A percentile compares a stretch with the other conserved stretches of the same genome.
Evolutionary conservation across 2,329 filamentous ascomycete species (phyloP).

Genomic region (Neocatenulostroma microsporum): DNA sequence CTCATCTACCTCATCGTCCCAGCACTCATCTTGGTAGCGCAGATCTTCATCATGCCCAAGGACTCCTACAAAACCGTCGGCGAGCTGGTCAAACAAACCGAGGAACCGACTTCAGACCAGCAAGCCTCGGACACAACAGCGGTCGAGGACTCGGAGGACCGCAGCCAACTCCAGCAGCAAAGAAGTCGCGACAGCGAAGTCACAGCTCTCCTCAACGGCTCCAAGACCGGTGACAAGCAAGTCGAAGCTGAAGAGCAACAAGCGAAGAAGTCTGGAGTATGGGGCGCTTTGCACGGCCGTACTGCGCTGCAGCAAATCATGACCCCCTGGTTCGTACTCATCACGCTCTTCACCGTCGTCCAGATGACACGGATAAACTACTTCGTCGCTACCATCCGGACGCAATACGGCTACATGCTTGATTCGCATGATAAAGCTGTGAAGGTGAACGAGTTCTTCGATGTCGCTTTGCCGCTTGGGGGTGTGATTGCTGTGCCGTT

Average conservation of each 20-base stretch:
- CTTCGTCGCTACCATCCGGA: slow-evolving; percentile 78
- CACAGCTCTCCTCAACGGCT: slow-evolving; percentile 53
- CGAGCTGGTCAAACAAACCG: slow-evolving; percentile 68
- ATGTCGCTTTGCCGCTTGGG: slow-evolving; percentile 73
- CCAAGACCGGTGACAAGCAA: slow-evolving; percentile 59
- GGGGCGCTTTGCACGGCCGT: slow-evolving; percentile 73
- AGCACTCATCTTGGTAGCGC: slow-evolving; percentile 32
- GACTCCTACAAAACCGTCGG: slow-evolving; percentile 53
- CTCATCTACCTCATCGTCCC: slow-evolving; percentile 43
- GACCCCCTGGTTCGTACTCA: slow-evolving; percentile 76
- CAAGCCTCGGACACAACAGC: slow-evolving; percentile 51
- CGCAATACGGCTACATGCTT: slow-evolving; percentile 74
- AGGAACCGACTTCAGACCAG: slow-evolving; percentile 37
- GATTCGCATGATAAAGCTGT: slow-evolving; percentile 53
- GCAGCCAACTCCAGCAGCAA: slow-evolving; percentile 50
- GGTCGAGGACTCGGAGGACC: slow-evolving; percentile 46
- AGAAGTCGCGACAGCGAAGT: slow-evolving; percentile 62
- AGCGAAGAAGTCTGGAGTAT: slow-evolving; percentile 57
- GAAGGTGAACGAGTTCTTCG: slow-evolving; percentile 75
- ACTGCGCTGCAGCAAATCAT: slow-evolving; percentile 65
- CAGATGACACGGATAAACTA: slow-evolving; percentile 67
- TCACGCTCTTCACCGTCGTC: slow-evolving; percentile 66
- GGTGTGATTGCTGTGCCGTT: slow-evolving; percentile 81
- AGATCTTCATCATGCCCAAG: slow-evolving; percentile 41
- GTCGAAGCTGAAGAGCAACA: slow-evolving; percentile 59